Conservation (phyloP, 768 basidiomycete genomes). For the Boletus insuetus region DNA sequence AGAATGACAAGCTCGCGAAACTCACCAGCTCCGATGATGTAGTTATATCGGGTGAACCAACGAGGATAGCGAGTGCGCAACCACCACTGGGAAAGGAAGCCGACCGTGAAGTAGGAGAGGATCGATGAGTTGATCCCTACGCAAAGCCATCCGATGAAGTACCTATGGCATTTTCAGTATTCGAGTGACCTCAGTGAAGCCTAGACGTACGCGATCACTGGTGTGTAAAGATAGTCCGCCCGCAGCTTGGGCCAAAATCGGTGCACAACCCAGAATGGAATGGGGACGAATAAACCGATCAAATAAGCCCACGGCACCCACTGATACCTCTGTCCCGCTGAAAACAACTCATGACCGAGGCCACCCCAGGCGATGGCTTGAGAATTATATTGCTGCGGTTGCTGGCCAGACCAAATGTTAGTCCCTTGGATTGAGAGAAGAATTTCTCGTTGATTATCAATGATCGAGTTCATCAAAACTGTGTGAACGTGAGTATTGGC, state of each 20-base stretch:
- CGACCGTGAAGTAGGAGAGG: slow-evolving; percentile 48
- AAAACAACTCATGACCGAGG: slow-evolving; percentile 36
- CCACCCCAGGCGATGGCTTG: slow-evolving; percentile 42
- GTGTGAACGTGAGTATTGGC: slow-evolving; percentile 37
- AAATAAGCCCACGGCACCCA: slow-evolving; percentile 43
- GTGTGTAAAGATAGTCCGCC: slow-evolving; percentile 33
- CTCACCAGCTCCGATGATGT: slow-evolving; percentile 58
- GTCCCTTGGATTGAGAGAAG: slow-evolving; percentile 58
- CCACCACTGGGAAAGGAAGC: slow-evolving; percentile 59
- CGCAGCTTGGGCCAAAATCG: slow-evolving; percentile 33
- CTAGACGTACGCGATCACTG: slow-evolving; percentile 26
- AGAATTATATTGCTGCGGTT: slow-evolving; percentile 30
- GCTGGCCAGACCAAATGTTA: slow-evolving; percentile 32
- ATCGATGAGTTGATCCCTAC: slow-evolving; percentile 55
- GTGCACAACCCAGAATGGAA: slow-evolving; percentile 43
- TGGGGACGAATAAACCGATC: slow-evolving; percentile 34
- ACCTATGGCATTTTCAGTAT: slow-evolving; percentile 14
- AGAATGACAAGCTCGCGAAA: background rate
- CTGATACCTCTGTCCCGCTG: slow-evolving; percentile 28
- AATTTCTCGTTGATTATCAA: slow-evolving; percentile 48
- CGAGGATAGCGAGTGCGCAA: slow-evolving; percentile 53
- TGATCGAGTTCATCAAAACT: slow-evolving; percentile 55
- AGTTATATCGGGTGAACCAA: slow-evolving; percentile 70
- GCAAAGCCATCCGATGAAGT: slow-evolving; percentile 44
- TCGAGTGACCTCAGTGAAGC: background rate